Percentiles rank a stretch among this genome's conserved stretches.
These are phyloP conservation scores for Oryza coarctata DNA, from an alignment of 176 grass and related monocot genomes.

Conservation along the genomic window DNA sequence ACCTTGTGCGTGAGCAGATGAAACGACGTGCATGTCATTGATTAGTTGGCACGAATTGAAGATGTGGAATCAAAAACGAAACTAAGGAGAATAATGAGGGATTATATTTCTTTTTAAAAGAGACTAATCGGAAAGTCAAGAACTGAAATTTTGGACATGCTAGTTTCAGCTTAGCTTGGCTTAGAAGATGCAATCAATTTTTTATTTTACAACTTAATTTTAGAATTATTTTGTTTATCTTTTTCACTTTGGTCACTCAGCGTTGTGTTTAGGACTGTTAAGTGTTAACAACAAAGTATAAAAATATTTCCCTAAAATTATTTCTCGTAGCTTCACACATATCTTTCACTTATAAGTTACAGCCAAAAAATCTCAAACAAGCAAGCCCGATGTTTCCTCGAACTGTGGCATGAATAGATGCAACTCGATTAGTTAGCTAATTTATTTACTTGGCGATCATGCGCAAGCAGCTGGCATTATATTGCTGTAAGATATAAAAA, in stretches of 20 bases:
- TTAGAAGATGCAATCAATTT: background rate
- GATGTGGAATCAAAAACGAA: background rate
- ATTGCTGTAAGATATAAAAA: background rate
- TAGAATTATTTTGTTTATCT: too few species aligned
- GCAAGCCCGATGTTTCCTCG: background rate
- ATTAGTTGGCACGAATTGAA: background rate
- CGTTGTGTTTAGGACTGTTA: background rate
- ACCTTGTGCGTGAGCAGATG: background rate
- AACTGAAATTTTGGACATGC: background rate
- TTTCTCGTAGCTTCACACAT: background rate
- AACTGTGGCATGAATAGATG: background rate
- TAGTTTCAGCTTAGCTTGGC: background rate
- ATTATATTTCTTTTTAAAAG: background rate
- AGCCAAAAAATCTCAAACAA: background rate
- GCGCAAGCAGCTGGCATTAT: background rate
- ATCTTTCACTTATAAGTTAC: background rate
- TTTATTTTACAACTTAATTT: background rate
- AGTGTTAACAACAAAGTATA: too few species aligned
- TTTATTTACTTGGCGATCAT: background rate
- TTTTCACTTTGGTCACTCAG: background rate
- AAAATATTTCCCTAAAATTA: background rate
- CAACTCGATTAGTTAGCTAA: background rate
- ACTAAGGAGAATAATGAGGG: background rate
- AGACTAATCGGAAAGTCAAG: background rate
- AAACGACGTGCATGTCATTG: background rate